Evolutionary conservation across 225 moss, liverwort and hornwort species (phyloP), one percentile per base, ranked within the genome.

Genomic region (Pleurozium schreberi): DNA sequence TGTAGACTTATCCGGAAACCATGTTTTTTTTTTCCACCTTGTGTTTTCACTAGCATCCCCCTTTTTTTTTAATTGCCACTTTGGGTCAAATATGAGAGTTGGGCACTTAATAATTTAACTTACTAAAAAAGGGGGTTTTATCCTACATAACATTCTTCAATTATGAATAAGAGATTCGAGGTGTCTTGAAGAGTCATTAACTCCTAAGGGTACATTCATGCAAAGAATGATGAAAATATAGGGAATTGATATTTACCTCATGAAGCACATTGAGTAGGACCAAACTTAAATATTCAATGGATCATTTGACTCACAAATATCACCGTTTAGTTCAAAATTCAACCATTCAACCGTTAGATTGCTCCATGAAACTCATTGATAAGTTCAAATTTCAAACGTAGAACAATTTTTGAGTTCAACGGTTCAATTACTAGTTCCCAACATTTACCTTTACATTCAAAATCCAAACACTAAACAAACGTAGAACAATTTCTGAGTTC

Each of bases 291-390:
- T 28, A 9, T 18, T 47, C 28, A 47, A 47, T 1, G 4, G 7
- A 5, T 26, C 9, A 43, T 8, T 26, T 43, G 71, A 6, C 5
- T 71, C 3, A 9, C 0, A 3, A 75, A 28, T 18, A 31, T 74
- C 7, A 31, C 1, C 2, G 1, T 17, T 30, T 47, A 15, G 10
- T 47, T 75, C 18, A 19, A 43, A 50, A 11, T 34, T 52, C 20
- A 76, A 76, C 1, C 0, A 1, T 75, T 50, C 5, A 8, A 28
- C 17, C 2, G 3, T 18, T 31, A 0, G 6, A 12, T 47, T 19
- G 4, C 4, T 7, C 13, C 12, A 40, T 12, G 12, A 8, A 0
- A 5, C 5, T 50, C 7, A 71, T 1, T 2, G 3, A 27, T 43
- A 5, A 17, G 8, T 33, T 76, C 8, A 34, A 75, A 50, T 20